Percentiles rank a stretch among this genome's conserved stretches.
These are phyloP conservation scores for Candida frijolesensis DNA, from an alignment of 1,139 yeast genomes.

Conservation along the genomic window DNA sequence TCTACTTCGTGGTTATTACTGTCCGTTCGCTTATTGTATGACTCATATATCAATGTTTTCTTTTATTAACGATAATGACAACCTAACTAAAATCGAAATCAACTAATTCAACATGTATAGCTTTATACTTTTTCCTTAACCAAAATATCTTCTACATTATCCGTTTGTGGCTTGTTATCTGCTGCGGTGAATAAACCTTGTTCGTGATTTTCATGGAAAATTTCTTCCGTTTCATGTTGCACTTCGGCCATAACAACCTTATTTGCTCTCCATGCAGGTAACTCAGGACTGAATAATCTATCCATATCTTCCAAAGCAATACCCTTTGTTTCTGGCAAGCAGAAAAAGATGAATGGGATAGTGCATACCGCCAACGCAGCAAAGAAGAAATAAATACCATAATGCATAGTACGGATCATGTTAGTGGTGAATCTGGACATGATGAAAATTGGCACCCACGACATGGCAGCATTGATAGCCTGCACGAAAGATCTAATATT, in stretches of 20 bases:
- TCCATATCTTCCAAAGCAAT: conserved; percentile 50
- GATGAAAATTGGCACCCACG: conserved; percentile 47
- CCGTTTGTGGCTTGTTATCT: conserved; percentile 11
- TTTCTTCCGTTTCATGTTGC: conserved; percentile 22
- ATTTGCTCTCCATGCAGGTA: conserved; percentile 36
- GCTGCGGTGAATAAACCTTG: conserved; percentile 15
- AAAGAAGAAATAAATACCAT: conserved; percentile 46
- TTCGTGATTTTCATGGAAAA: conserved; percentile 16
- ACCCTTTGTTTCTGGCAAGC: conserved; percentile 44
- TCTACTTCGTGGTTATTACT: too few relatives aligned
- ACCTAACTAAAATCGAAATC: not conserved
- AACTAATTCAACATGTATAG: too few relatives aligned
- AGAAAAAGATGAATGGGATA: conserved; percentile 39
- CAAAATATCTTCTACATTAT: conserved; percentile 14
- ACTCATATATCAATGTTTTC: not conserved
- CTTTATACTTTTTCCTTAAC: conserved; percentile 3
- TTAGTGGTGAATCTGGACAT: conserved; percentile 41
- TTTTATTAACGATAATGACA: not conserved
- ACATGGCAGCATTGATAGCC: conserved; percentile 45
- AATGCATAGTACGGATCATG: conserved; percentile 42
- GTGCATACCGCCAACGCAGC: conserved; percentile 35
- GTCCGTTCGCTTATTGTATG: not conserved
- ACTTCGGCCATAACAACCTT: conserved; percentile 24
- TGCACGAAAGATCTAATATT: conserved; percentile 45
- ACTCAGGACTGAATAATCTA: conserved; percentile 30